Percentiles rank a stretch among this genome's conserved stretches.
Conservation (phyloP, 257 asterid genomes). For the Sherardia arvensis region DNA sequence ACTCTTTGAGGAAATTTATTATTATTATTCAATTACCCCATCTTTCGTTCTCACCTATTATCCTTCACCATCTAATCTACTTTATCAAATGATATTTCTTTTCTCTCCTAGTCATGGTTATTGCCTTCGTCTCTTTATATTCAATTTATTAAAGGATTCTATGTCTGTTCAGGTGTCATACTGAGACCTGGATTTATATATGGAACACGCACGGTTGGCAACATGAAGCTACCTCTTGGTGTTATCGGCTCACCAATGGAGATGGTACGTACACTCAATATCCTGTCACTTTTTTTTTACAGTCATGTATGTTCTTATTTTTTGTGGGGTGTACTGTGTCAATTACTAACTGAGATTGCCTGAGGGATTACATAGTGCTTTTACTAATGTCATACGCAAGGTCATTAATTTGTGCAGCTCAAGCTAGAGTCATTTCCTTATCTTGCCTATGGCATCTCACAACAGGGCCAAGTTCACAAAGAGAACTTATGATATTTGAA, state of each 20-base stretch:
- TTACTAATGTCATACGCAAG: not conserved
- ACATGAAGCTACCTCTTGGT: conserved; percentile 78
- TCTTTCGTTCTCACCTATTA: not conserved
- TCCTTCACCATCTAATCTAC: not conserved
- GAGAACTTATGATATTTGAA: not conserved
- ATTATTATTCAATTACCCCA: not conserved
- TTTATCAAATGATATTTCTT: not conserved
- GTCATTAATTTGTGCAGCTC: not conserved
- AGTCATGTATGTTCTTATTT: not conserved
- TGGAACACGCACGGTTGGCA: conserved; percentile 89
- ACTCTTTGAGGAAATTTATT: not conserved
- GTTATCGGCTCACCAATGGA: conserved; percentile 86
- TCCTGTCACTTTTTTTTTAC: not conserved
- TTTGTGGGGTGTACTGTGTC: not conserved
- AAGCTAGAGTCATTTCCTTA: not conserved
- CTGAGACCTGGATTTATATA: conserved; percentile 93
- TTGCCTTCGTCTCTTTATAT: no score
- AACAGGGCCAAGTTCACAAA: not conserved
- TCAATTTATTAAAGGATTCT: not conserved
- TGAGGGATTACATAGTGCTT: not conserved
- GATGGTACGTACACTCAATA: conserved; percentile 41
- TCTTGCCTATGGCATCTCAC: not conserved
- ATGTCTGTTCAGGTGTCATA: conserved; percentile 53
- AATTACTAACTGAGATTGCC: not conserved
- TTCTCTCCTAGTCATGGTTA: not conserved